phyloP scores from a whole-genome alignment of 1,284 basidiomycete species.

The Ceratobasidium sp. region DNA sequence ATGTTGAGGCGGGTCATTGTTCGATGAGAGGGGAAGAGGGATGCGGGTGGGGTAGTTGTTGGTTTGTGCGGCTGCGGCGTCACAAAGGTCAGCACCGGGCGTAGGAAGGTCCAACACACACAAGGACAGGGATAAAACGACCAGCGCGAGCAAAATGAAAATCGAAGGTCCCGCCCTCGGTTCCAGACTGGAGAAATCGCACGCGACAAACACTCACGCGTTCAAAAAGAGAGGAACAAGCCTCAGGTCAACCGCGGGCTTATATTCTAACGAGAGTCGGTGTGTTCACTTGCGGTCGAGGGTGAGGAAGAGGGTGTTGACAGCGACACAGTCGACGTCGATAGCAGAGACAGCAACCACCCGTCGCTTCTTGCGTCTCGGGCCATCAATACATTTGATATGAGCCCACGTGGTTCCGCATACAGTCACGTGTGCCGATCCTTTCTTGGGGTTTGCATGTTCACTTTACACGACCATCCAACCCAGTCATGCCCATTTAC shows the following conservation, averaged over 20 bases:
- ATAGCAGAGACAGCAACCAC: constrained; percentile 19
- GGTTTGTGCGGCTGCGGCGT: neutral
- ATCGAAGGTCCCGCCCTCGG: neutral
- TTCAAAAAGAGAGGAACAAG: constrained; percentile 38
- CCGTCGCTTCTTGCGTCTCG: neutral
- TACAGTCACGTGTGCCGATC: constrained; percentile 24
- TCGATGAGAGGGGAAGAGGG: too few relatives aligned
- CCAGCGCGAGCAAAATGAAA: constrained; percentile 34
- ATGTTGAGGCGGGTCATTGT: constrained; percentile 37
- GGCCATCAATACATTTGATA: constrained; percentile 27
- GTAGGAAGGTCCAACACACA: neutral
- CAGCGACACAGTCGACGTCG: constrained; percentile 39
- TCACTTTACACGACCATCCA: too few relatives aligned
- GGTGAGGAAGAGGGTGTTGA: neutral
- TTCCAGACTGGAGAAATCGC: neutral
- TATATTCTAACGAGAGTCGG: constrained; percentile 32
- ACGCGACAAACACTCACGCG: constrained; percentile 23
- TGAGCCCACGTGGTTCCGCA: constrained; percentile 17
- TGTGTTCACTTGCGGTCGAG: neutral
- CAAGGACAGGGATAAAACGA: neutral
- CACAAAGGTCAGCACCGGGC: neutral
- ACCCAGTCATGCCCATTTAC: too few relatives aligned
- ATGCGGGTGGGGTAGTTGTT: neutral
- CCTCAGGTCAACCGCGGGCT: constrained; percentile 38
- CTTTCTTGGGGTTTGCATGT: neutral